Base-by-base conservation (phyloP, 1,139 yeast species). In the Debaryomyces udenii region DNA sequence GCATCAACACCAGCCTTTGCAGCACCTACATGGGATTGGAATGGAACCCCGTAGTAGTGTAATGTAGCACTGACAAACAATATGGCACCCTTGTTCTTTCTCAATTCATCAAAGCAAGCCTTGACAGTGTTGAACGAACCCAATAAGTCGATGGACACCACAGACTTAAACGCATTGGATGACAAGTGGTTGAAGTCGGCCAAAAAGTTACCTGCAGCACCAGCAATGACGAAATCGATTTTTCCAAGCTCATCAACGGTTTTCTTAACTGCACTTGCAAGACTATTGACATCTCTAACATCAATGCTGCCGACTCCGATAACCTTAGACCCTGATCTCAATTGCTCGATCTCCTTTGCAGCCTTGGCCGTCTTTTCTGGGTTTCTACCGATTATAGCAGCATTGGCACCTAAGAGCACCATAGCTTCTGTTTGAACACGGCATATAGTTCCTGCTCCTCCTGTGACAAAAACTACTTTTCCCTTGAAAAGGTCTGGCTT, bases 1-100 rank as follows among this genome's bases (percentile, higher is more conserved):
- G 97, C 95, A 60, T 91, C 98, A 31, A 91, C 78, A 26, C 96
- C 98, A 1, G 98, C 96, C 66, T 91, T 91, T 6, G 98, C 98
- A 0, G 98, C 96, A 3, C 93, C 86, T 2, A 89, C 96, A 53
- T 91, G 98, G 2, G 80, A 55, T 65, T 91, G 98, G 67, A 86
- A 80, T 6, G 96, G 96, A 5, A 86, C 80, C n/a, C 97, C 98
- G 54, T 83, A 78, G 63, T 87, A 88, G 61, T 91, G 97, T 43
- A 91, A 74, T 1, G 97, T 90, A 1, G 98, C 96, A 42, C 91
- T 80, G n/a, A 91, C 86, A 52, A 91, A 89, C n/a, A 91, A 51
- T 22, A 87, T 74, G 2, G 80, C 62, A 26, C 98, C 98, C 61
- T 81, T 82, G 54, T 78, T 78, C 59, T 78, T 71, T 38, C 77